Evolutionary conservation across 2,329 filamentous ascomycete species (phyloP).

Genomic region (Clarireedia homoeocarpa): DNA sequence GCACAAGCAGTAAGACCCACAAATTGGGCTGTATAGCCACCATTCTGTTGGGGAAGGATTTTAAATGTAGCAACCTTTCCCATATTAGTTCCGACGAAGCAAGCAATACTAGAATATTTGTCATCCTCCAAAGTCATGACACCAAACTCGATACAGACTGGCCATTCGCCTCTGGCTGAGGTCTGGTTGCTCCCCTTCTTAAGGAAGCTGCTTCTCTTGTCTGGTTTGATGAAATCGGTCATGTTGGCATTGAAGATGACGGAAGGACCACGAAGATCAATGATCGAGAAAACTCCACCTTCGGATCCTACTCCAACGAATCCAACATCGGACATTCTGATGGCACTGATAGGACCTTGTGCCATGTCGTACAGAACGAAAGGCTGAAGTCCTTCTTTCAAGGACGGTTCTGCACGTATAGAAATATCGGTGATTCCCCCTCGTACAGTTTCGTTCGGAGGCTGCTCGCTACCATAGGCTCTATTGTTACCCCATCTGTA

Average conservation of each 20-base stretch:
- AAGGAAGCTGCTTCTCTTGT: conserved; percentile 68
- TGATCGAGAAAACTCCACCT: conserved; percentile 68
- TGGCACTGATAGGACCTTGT: conserved; percentile 69
- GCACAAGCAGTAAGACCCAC: conserved; percentile 62
- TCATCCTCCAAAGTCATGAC: conserved; percentile 93
- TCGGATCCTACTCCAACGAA: conserved; percentile 86
- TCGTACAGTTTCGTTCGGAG: conserved; percentile 47
- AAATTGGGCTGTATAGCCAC: conserved; percentile 64
- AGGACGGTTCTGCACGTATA: conserved; percentile 57
- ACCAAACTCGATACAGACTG: conserved; percentile 79
- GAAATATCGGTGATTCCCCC: conserved; percentile 70
- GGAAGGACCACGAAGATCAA: conserved; percentile 81
- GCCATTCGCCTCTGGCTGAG: conserved; percentile 57
- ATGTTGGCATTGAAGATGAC: conserved; percentile 72
- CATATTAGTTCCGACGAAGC: conserved; percentile 81
- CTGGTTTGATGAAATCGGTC: conserved; percentile 65
- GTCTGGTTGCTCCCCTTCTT: conserved; percentile 43
- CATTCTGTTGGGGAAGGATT: conserved; percentile 63
- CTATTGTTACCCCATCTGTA: conserved; percentile 85
- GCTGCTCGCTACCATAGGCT: conserved; percentile 56
- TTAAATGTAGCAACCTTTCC: conserved; percentile 88
- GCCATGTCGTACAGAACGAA: conserved; percentile 75
- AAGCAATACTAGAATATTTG: conserved; percentile 86
- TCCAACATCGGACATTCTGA: conserved; percentile 85
- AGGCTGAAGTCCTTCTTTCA: conserved; percentile 78